A percentile compares a stretch with the other conserved stretches of the same genome.
phyloP scores from a whole-genome alignment of 179 eudicot species.

The Heliamphora pulchella region DNA sequence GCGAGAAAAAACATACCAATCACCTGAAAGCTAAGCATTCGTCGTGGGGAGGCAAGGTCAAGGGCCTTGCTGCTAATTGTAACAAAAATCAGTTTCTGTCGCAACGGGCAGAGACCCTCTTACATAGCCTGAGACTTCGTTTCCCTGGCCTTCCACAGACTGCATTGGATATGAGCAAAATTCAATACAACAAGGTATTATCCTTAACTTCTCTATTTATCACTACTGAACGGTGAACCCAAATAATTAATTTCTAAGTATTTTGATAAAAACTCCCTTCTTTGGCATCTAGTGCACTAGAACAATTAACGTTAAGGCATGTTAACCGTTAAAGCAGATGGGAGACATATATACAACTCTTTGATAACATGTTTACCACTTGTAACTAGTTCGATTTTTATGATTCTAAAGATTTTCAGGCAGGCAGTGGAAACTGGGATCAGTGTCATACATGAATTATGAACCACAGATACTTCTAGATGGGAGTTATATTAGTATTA shows the following conservation, averaged over 20 bases:
- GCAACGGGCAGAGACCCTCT: constrained; percentile 67
- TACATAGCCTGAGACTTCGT: constrained; percentile 59
- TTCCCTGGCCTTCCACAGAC: constrained; percentile 90
- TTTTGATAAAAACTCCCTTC: not conserved
- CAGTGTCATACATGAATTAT: not conserved
- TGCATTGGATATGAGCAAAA: constrained; percentile 80
- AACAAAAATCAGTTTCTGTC: constrained; percentile 62
- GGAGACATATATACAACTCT: not conserved
- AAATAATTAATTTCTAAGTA: not conserved
- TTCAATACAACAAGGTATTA: constrained; percentile 80
- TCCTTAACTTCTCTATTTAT: not conserved
- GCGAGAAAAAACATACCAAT: constrained; percentile 33
- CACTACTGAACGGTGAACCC: not conserved
- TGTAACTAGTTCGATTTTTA: not conserved
- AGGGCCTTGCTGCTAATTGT: constrained; percentile 60
- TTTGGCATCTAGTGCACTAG: not conserved
- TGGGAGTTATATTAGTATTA: not conserved
- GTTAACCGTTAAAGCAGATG: not conserved
- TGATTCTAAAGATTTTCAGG: not conserved
- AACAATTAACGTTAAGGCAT: not conserved
- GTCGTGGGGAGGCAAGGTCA: constrained; percentile 79
- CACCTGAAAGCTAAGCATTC: constrained; percentile 44
- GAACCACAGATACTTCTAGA: not conserved
- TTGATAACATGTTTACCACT: not conserved
- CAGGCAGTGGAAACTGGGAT: not conserved